A percentile compares a stretch with the other conserved stretches of the same genome.
Conservation (phyloP, 345 rosid species). For the Trapa incisa region DNA sequence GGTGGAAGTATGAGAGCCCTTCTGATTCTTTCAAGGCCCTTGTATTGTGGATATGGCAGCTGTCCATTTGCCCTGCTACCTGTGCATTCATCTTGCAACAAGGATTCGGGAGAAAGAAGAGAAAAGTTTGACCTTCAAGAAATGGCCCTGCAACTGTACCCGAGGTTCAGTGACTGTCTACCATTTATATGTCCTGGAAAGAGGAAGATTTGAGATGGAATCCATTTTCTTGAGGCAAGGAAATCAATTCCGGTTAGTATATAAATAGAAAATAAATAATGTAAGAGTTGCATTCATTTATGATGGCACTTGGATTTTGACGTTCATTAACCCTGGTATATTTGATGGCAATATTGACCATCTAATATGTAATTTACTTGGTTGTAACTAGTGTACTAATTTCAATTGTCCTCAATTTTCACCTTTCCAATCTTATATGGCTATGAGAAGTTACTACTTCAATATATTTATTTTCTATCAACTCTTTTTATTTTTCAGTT, state of each 20-base stretch:
- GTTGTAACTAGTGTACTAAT: too few species aligned
- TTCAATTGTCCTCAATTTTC: too few species aligned
- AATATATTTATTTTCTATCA: too few species aligned
- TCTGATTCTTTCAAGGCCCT: conserved; percentile 91
- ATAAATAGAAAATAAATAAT: neutral
- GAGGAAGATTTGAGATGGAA: conserved; percentile 77
- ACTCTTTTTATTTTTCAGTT: too few species aligned
- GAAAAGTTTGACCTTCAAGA: conserved; percentile 33
- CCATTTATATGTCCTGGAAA: conserved; percentile 72
- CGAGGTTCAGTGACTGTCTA: conserved; percentile 52
- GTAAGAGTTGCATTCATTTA: too few species aligned
- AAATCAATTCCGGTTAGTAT: neutral
- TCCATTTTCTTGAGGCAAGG: conserved; percentile 75
- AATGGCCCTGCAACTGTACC: conserved; percentile 76
- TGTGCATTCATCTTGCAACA: conserved; percentile 82
- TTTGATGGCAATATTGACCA: neutral
- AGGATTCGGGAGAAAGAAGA: conserved; percentile 62
- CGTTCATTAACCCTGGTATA: neutral
- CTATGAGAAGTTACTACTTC: too few species aligned
- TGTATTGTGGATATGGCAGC: conserved; percentile 72
- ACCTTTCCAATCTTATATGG: too few species aligned
- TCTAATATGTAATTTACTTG: neutral
- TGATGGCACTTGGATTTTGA: too few species aligned
- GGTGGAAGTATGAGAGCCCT: conserved; percentile 98
- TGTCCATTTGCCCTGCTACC: conserved; percentile 97